Base-by-base conservation (phyloP, 345 rosid species). In the Camelina neglecta region DNA sequence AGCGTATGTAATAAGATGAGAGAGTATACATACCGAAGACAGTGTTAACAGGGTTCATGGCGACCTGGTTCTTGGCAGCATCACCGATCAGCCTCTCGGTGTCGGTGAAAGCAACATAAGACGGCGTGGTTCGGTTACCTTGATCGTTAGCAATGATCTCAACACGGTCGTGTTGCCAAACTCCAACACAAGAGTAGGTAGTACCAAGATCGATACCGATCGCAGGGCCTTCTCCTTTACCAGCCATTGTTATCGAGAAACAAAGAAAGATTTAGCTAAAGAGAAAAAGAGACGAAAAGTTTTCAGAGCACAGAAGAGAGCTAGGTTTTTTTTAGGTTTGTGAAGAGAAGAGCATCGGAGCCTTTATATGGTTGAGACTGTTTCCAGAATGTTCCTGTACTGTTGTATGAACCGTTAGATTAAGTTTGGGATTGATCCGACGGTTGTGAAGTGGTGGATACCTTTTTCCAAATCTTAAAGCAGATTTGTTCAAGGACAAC, bases 1-100 rank as follows among this genome's bases (percentile, higher is more conserved):
- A 18, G 18, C 18, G 48, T n/a, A 26, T 0, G 6, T 44, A 9
- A 4, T 7, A 8, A 29, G 18, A 23, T 26, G 38, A 35, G 38
- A 35, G 42, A 4, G 59, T 23, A 5, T 20, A 53, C 87, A 61
- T 75, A 87, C 87, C 87, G 47, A 81, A 81, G 4, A 84, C 83
- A 1, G 87, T 82, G 83, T 82, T 80, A 3, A 75, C 26, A 0
- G 86, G 88, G 70, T 83, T 81, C 82, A 79, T 77, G 13, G 86
- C 85, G 9, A 81, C 86, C 8, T 83, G 85, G 62, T 82, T 84
- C 80, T 82, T 84, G 9, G 85, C 83, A 0, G 85, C 85, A 11
- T 82, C 85, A 13, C 85, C 85, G 16, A 82, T 82, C 67, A 82
- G 33, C 36, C 85, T 45, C 69, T 81, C 82, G 21, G 83, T 60